Evolutionary conservation across 495 filamentous ascomycete genomes (phyloP).

Genomic region (Chaetomium cochliodes): DNA sequence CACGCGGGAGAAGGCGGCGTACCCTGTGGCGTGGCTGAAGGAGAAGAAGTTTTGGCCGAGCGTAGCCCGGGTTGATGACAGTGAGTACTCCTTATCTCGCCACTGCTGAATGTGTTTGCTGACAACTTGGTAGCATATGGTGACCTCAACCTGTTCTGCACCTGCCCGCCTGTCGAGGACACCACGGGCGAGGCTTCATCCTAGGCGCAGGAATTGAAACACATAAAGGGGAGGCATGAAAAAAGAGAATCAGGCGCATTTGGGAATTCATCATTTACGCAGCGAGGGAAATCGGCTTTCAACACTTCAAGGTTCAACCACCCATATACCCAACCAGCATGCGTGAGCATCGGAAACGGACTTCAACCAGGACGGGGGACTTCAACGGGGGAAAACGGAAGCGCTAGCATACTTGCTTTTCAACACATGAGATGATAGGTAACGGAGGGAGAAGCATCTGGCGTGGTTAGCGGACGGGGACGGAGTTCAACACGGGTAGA

Average conservation of each 20-base stretch:
- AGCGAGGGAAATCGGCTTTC: neutral
- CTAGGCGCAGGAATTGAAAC: neutral
- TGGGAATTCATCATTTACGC: conserved; percentile 3
- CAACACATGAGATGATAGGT: neutral
- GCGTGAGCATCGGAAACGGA: conserved; percentile 1
- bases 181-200: conserved; percentile 36
- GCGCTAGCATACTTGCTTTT: conserved; percentile 9
- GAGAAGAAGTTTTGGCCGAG: conserved; percentile 99
- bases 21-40: conserved; percentile 78
- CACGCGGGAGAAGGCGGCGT: conserved; percentile 78
- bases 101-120: conserved; percentile 16
- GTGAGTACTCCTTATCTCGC: conserved; percentile 50
- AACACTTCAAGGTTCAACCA: conserved; percentile 8
- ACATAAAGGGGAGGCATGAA: neutral
- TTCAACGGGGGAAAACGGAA: neutral
- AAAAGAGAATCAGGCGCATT: neutral
- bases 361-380: conserved; percentile 8
- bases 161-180: conserved; percentile 81
- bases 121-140: conserved; percentile 66
- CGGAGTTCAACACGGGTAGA: conserved; percentile 14
- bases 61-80: conserved; percentile 86
- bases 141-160: conserved; percentile 93
- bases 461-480: conserved; percentile 6
- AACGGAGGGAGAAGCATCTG: conserved; percentile 4
- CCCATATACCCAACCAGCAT: conserved; percentile 12